Base-by-base conservation (phyloP, 75 land plant genomes). In the Cryptomeria japonica region DNA sequence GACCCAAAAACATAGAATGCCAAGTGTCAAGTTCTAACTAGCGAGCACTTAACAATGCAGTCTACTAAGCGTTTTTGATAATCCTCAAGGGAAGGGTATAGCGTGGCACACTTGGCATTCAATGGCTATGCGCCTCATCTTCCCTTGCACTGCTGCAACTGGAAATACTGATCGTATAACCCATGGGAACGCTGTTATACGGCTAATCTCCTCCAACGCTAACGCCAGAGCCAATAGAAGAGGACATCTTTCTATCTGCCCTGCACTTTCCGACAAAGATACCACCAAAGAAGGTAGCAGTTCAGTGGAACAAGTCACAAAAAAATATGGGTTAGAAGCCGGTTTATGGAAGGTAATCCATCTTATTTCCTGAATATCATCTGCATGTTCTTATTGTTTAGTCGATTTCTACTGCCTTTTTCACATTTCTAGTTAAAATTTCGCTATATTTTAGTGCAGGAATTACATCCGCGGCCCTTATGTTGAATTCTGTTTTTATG, bases 301-400 rank as follows among this genome's bases (percentile, higher is more conserved):
- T 15, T 41, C 94, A 16, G 93, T 91, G 13, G 98, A 97, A 14
- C 93, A 94, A 80, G 86, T 93, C 68, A 97, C 99, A 0, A 76
- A 95, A 64, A 97, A 94, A 85, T 96, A 86, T 89, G 99, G 99
- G 32, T 95, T 97, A 76, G 99, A 97, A 86, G 96, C 96, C 44
- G 99, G 98, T 77, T 95, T 97, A 13, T 97, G 98, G 98, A 95
- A 97, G 98, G 99, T 97, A 47, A 41, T n/a, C 83, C 22, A 8
- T 42, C 22, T 39, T 9, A 10, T 22, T 22, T 80, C 4, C 6
- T 41, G 3, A 70, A 9, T 80, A 22, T 79, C 37, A 2, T 37
- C 37, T 34, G n/a, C n/a, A 34, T 34, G 15, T 76, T 34, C 37
- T 32, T 37, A 76, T 76, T 3, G 37, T 37, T 34, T 76, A 34